phyloP scores from a whole-genome alignment of 176 grass and related monocot genomes.

The Carex parvula region DNA sequence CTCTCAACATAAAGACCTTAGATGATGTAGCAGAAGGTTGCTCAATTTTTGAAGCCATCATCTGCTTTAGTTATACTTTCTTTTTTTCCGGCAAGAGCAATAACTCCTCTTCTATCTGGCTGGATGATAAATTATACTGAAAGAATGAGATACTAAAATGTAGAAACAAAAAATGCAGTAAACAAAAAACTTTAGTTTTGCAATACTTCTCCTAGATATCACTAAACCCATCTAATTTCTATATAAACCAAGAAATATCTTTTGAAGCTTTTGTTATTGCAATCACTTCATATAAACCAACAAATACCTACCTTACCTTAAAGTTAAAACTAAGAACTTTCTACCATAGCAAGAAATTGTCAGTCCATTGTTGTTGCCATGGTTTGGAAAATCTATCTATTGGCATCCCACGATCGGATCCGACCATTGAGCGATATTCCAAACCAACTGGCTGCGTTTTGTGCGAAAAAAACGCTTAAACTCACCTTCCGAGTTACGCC shows the following conservation, averaged over 20 bases:
- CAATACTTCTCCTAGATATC: background rate
- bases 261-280: background rate
- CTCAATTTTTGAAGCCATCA: constrained; percentile 56
- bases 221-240: background rate
- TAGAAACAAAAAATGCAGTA: background rate
- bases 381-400: background rate
- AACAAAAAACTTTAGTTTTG: background rate
- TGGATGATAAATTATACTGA: background rate
- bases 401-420: background rate
- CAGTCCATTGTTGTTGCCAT: background rate
- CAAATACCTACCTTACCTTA: background rate
- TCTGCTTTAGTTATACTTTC: background rate
- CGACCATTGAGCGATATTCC: background rate
- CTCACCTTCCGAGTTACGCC: background rate
- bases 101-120: background rate
- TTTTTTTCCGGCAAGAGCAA: background rate
- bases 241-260: background rate
- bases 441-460: background rate
- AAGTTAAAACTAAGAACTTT: background rate
- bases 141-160: background rate
- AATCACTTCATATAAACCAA: background rate
- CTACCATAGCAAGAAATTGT: background rate
- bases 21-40: constrained; percentile 29
- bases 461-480: background rate
- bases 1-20: constrained; percentile 58